Conservation (phyloP, 805 yeast genomes). For the Ogataea methanolica region DNA sequence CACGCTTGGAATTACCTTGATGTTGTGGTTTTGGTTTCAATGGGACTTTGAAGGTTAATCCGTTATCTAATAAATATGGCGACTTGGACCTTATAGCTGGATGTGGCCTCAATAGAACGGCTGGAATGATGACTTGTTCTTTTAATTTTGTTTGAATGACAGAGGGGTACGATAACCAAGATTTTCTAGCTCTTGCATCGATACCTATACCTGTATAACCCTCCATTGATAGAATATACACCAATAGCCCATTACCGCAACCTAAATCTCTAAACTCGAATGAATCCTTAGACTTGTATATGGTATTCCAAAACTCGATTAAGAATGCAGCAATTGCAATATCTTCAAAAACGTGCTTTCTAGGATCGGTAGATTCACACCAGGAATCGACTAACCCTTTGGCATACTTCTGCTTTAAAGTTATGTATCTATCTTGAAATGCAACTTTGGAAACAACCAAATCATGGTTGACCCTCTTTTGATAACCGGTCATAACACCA, state of each 20-base stretch:
- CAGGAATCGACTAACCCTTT: conserved; percentile 69
- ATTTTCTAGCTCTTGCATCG: conserved; percentile 84
- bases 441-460: conserved; percentile 73
- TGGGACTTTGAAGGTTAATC: conserved; percentile 54
- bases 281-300: conserved; percentile 33
- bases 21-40: conserved; percentile 25
- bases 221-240: conserved; percentile 68
- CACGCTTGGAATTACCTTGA: conserved; percentile 15
- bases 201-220: conserved; percentile 82
- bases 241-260: conserved; percentile 90
- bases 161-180: conserved; percentile 78
- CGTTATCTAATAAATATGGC: conserved; percentile 57
- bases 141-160: conserved; percentile 51
- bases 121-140: conserved; percentile 84
- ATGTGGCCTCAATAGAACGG: conserved; percentile 63
- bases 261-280: conserved; percentile 86
- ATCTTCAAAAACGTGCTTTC: conserved; percentile 94
- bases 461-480: conserved; percentile 86
- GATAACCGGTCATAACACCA: conserved; percentile 82
- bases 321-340: conserved; percentile 92
- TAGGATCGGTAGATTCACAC: conserved; percentile 94
- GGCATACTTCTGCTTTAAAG: conserved; percentile 79
- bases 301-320: conserved; percentile 75
- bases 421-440: conserved; percentile 79
- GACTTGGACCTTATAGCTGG: conserved; percentile 51